Base-by-base conservation (phyloP, 768 basidiomycete genomes). In the Lyophyllum shimeji region DNA sequence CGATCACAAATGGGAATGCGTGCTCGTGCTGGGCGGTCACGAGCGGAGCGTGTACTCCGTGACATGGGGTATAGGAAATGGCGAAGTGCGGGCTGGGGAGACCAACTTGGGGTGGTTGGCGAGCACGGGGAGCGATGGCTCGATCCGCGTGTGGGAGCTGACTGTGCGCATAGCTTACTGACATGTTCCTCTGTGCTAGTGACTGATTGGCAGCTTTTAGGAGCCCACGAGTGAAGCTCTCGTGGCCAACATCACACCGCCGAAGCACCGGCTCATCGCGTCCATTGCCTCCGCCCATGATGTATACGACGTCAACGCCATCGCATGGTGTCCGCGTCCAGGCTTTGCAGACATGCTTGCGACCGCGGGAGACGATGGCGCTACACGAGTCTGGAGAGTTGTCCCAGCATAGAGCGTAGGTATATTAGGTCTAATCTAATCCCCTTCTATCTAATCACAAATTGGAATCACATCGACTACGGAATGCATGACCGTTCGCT, bases 321-420 rank as follows among this genome's bases (percentile, higher is more conserved):
- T 96, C 20, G 76, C 79, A 2, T 98, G 95, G 93, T 94, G 92
- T 71, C 82, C 87, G 1, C 74, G 88, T 33, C 66, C 73, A 18
- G 89, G 87, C 1, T 77, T 76, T 46, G 78, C 84, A 57, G 80
- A 87, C 58, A 50, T 95, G 3, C 71, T 98, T 2, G 91, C 89
- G 1, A 93, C 89, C 1, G 82, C 87, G 4, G 94, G 90, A 0
- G 96, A 99, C 65, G 96, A 98, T 68, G 90, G 93, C 7, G 67
- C 75, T 27, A 80, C 89, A 13, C 85, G 82, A 63, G 79, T 98
- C n/a, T 99, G 95, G 96, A 80, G 66, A 61, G 60, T 85, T 9
- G 23, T 25, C 33, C 43, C 46, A 18, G 34, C 34, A 37, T 37
- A 37, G 34, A 37, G 15, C 3, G 8, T 29, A 29, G 3, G 34